Percentiles rank a stretch among this genome's conserved stretches.
Evolutionary conservation across 768 basidiomycete genomes (phyloP).

Genomic region (Mycena galericulata): DNA sequence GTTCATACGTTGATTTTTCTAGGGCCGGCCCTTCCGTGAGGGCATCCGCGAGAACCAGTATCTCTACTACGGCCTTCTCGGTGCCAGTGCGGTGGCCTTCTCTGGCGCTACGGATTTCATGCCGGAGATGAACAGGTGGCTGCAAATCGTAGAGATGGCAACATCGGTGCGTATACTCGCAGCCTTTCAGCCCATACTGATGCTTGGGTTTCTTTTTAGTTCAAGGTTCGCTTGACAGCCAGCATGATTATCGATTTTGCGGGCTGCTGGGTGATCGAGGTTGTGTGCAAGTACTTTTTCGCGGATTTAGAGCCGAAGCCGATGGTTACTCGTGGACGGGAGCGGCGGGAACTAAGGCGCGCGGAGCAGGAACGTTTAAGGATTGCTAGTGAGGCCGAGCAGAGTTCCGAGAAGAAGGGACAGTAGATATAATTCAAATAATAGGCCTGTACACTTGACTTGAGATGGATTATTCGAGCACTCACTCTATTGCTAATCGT

Average conservation of each 20-base stretch:
- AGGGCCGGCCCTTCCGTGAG: constrained; percentile 98
- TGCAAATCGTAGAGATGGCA: constrained; percentile 96
- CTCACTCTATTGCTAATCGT: no score
- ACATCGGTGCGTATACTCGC: constrained; percentile 62
- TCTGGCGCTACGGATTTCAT: constrained; percentile 94
- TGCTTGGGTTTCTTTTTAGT: constrained; percentile 58
- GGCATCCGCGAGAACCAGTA: constrained; percentile 96
- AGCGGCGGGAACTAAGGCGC: constrained; percentile 76
- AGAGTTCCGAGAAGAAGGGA: constrained; percentile 30
- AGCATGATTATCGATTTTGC: constrained; percentile 91
- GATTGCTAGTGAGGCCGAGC: constrained; percentile 12
- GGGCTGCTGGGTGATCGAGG: constrained; percentile 90
- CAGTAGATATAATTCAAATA: constrained; percentile 35
- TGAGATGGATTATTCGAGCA: no score
- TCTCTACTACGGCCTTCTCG: constrained; percentile 92
- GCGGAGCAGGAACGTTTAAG: constrained; percentile 51
- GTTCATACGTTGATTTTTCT: constrained; percentile 13
- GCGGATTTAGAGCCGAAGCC: constrained; percentile 88
- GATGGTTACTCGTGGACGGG: constrained; percentile 87
- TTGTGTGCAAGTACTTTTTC: constrained; percentile 85
- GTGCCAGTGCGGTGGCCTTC: constrained; percentile 91
- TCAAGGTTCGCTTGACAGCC: constrained; percentile 81
- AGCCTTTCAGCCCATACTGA: neutral
- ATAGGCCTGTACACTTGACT: constrained; percentile 1
- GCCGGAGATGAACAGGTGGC: constrained; percentile 95